These are phyloP conservation scores for Nigrospora osmanthi DNA, from an alignment of 2,329 filamentous ascomycete genomes.

Conservation along the genomic window DNA sequence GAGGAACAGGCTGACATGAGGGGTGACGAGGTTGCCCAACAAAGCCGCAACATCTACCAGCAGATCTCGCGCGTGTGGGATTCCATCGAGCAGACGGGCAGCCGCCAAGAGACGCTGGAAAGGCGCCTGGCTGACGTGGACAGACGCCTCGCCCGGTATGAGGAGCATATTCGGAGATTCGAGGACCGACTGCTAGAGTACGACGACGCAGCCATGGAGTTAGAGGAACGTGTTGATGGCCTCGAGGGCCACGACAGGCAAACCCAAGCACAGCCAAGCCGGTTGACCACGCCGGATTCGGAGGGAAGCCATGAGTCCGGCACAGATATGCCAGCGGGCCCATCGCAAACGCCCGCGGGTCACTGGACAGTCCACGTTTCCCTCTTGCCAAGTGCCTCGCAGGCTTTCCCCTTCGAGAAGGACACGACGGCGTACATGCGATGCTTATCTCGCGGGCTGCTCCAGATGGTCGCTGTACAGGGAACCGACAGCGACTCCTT, in stretches of 20 bases:
- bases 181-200: conserved; percentile 41
- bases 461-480: conserved; percentile 46
- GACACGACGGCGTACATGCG: conserved; percentile 54
- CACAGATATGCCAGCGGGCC: too few relatives aligned
- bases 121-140: conserved; percentile 29
- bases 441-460: conserved; percentile 51
- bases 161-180: conserved; percentile 34
- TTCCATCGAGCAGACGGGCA: conserved; percentile 37
- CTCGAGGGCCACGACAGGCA: conserved; percentile 29
- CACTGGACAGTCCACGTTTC: conserved; percentile 54
- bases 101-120: conserved; percentile 26
- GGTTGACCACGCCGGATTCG: too few relatives aligned
- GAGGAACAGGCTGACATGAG: conserved; percentile 48
- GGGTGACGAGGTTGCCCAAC: conserved; percentile 40
- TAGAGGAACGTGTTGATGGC: conserved; percentile 48
- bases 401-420: conserved; percentile 54
- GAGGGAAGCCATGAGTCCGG: too few relatives aligned
- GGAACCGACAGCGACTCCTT: conserved; percentile 43
- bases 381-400: conserved; percentile 43
- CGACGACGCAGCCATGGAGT: conserved; percentile 38
- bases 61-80: conserved; percentile 48
- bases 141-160: conserved; percentile 30
- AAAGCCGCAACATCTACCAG: conserved; percentile 46
- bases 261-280: not conserved
- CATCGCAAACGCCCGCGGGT: conserved; percentile 1